These are phyloP conservation scores for Eucalyptus sideroxylon DNA, from an alignment of 345 rosid species.

Conservation along the genomic window DNA sequence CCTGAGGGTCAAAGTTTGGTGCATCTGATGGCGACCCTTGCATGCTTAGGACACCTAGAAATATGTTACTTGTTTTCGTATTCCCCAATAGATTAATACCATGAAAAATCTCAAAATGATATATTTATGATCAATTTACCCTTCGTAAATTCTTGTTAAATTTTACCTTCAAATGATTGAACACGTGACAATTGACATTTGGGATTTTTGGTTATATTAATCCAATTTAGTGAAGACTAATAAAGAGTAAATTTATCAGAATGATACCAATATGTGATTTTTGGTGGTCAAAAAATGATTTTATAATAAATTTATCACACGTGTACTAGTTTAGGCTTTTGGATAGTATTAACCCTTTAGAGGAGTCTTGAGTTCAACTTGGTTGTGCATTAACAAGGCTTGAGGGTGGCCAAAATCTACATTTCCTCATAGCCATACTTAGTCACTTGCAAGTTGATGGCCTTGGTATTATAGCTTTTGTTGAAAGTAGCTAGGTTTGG, in stretches of 20 bases:
- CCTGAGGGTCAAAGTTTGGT: background rate
- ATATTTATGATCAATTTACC: too few species aligned
- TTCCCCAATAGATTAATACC: too few species aligned
- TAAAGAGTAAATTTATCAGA: too few species aligned
- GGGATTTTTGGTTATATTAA: too few species aligned
- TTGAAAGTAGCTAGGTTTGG: background rate
- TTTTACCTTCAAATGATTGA: too few species aligned
- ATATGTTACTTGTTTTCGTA: background rate
- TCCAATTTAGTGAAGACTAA: too few species aligned
- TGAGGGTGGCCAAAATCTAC: background rate
- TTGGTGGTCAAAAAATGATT: too few species aligned
- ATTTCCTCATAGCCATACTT: background rate
- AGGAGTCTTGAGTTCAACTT: background rate
- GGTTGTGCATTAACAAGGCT: background rate
- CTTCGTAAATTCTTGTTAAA: too few species aligned
- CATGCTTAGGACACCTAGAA: background rate
- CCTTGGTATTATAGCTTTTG: background rate
- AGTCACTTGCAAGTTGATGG: background rate
- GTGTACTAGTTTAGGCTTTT: rapidly evolving
- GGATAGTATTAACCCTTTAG: background rate
- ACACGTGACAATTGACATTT: too few species aligned
- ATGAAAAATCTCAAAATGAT: too few species aligned
- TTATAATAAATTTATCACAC: too few species aligned
- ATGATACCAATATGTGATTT: too few species aligned
- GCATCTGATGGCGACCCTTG: background rate